Evolutionary conservation across 129 eudicot species (phyloP), one percentile per base, ranked within the genome.

Genomic region (Flaveria sonorensis): DNA sequence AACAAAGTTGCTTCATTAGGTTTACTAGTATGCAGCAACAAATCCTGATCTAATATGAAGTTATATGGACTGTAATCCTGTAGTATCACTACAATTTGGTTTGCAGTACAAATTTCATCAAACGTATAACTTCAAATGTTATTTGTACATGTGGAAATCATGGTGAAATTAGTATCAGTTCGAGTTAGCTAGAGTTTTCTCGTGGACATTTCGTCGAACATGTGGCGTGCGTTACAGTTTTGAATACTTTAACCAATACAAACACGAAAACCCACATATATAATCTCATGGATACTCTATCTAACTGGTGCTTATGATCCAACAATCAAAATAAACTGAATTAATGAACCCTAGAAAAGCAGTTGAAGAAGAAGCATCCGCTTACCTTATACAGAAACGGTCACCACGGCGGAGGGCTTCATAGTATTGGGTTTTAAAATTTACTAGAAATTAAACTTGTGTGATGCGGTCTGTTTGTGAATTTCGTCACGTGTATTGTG

Each of bases 321-420:
- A 57, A 15, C 28, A 30, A 70, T 68, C 45, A 59, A 2, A 11
- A 55, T 10, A 56, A 19, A 10, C 39, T 43, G 24, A 77, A 52
- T n/a, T 7, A 42, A 42, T 42, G 42, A 68, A 68, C 70, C 56
- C 81, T 56, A 77, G 74, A 77, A 53, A 14, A 66, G 19, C 18
- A 75, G 70, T 62, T 26, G 43, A 62, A 0, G 75, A 47, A 15
- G 28, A 16, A 50, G 3, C 16, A 14, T 2, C 10, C 13, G 10
- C 8, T 73, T 73, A 73, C 77, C 68, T 52, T 6, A 9, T 26
- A 20, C 51, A 42, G 20, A 73, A 39, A 39, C 21, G 21, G 21
- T 10, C 24, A 51, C 39, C 56, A 73, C 67, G 55, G 40, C 77
- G 21, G 77, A 73, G 77, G 68, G 77, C 39, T 73, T 73, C 51